phyloP scores from a whole-genome alignment of 2,329 filamentous ascomycete species.

The Penicillium aurantiogriseum region DNA sequence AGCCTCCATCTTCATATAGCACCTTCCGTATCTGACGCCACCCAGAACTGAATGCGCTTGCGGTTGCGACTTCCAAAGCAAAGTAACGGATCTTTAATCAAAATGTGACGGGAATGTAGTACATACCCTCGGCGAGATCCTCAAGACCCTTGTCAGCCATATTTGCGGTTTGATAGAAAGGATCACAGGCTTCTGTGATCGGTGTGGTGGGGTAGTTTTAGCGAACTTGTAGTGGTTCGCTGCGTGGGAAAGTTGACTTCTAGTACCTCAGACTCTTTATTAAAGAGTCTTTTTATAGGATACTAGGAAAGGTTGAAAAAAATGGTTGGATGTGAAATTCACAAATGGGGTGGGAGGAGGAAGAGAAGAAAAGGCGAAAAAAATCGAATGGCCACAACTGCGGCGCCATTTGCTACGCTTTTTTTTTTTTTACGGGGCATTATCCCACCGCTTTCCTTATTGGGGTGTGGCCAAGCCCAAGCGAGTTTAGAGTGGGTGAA shows the following conservation, averaged over 20 bases:
- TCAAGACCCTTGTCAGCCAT: conserved; percentile 98
- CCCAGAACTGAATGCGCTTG: conserved; percentile 6
- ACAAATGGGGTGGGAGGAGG: conserved; percentile 27
- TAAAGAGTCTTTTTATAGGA: conserved; percentile 29
- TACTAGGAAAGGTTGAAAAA: conserved; percentile 27
- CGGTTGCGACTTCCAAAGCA: background rate
- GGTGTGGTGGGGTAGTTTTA: conserved; percentile 40
- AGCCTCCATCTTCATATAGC: conserved; percentile 12
- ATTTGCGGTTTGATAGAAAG: conserved; percentile 67
- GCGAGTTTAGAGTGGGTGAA: conserved; percentile 15
- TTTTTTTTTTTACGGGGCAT: conserved; percentile 24
- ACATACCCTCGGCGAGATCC: conserved; percentile 92
- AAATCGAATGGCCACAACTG: conserved; percentile 22
- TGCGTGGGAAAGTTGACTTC: conserved; percentile 24
- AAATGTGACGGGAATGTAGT: conserved; percentile 12
- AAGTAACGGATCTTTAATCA: background rate
- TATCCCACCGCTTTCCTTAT: conserved; percentile 20
- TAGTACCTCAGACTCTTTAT: conserved; percentile 38
- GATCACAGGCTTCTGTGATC: conserved; percentile 79
- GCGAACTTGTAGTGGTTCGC: conserved; percentile 35
- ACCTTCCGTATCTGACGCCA: conserved; percentile 6
- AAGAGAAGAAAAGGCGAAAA: conserved; percentile 24
- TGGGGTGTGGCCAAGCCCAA: conserved; percentile 12
- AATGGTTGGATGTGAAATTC: conserved; percentile 22
- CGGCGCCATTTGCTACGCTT: conserved; percentile 23